Evolutionary conservation across 805 yeast genomes (phyloP).

Genomic region (Candida nitratophila): DNA sequence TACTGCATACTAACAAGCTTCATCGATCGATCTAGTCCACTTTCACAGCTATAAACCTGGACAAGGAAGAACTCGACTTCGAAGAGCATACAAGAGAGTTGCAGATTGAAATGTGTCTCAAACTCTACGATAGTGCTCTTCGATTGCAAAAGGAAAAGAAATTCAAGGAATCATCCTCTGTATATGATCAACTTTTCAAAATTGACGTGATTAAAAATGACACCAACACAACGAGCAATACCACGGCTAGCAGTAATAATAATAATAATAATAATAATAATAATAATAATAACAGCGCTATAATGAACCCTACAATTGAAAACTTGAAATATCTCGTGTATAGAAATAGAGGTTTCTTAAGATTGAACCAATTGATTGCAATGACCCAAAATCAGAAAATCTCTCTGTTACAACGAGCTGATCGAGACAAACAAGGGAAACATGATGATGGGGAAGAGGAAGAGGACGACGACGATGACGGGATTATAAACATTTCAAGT

Average conservation of each 20-base stretch:
- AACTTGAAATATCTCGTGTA: conserved; percentile 69
- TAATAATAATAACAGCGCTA: too few relatives aligned
- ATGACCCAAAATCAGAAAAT: not conserved
- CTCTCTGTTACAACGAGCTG: not conserved
- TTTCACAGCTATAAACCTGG: conserved; percentile 73
- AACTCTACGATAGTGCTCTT: conserved; percentile 66
- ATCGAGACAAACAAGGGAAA: conserved; percentile 8
- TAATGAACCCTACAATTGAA: conserved; percentile 54
- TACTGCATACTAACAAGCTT: not conserved
- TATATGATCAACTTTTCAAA: conserved; percentile 57
- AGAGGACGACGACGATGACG: too few relatives aligned
- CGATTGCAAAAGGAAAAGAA: conserved; percentile 45
- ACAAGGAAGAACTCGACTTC: conserved; percentile 70
- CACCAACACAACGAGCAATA: conserved; percentile 22
- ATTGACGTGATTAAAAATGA: conserved; percentile 55
- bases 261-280: too few relatives aligned
- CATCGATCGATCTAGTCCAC: conserved; percentile 36
- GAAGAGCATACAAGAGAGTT: conserved; percentile 90
- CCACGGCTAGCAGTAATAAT: not conserved
- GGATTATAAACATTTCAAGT: not conserved
- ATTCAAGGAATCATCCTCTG: conserved; percentile 40
- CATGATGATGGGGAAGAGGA: too few relatives aligned
- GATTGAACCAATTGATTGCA: conserved; percentile 34
- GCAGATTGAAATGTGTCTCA: conserved; percentile 82
- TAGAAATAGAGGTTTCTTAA: conserved; percentile 75